These are phyloP conservation scores for Craterostigma plantagineum DNA, from an alignment of 257 asterid genomes.

Conservation along the genomic window DNA sequence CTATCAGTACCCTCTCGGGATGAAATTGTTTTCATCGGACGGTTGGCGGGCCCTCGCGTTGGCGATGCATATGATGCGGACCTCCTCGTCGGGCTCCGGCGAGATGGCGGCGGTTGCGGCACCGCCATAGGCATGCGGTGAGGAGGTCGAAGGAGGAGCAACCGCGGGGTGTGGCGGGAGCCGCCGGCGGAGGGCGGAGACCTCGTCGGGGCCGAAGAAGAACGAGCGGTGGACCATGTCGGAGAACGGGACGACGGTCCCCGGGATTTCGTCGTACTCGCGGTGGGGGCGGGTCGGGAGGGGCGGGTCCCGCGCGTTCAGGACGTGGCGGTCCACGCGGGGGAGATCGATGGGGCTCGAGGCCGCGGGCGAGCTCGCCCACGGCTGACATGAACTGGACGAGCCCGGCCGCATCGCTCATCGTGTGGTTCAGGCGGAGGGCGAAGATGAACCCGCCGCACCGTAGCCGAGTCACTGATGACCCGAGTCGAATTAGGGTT, in stretches of 20 bases:
- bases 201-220: constrained; percentile 28
- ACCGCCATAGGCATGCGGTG: constrained; percentile 39
- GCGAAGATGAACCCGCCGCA: constrained; percentile 60
- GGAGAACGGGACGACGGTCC: constrained; percentile 22
- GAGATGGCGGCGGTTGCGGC: constrained; percentile 31
- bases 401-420: constrained; percentile 47
- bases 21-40: constrained; percentile 27
- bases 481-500: not conserved
- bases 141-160: constrained; percentile 31
- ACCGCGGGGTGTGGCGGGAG: constrained; percentile 21
- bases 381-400: constrained; percentile 46
- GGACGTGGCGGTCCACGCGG: constrained; percentile 49
- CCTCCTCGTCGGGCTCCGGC: constrained; percentile 21
- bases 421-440: constrained; percentile 45
- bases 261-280: constrained; percentile 33
- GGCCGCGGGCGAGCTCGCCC: constrained; percentile 48
- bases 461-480: constrained; percentile 45
- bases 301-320: constrained; percentile 34
- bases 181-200: constrained; percentile 21
- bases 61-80: constrained; percentile 22
- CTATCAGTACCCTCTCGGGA: constrained; percentile 29
- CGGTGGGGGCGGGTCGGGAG: constrained; percentile 18
- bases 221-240: constrained; percentile 29
- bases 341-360: constrained; percentile 19
- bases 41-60: constrained; percentile 10